Conservation (phyloP, 1,284 basidiomycete species). For the Cystobasidium sp. region DNA sequence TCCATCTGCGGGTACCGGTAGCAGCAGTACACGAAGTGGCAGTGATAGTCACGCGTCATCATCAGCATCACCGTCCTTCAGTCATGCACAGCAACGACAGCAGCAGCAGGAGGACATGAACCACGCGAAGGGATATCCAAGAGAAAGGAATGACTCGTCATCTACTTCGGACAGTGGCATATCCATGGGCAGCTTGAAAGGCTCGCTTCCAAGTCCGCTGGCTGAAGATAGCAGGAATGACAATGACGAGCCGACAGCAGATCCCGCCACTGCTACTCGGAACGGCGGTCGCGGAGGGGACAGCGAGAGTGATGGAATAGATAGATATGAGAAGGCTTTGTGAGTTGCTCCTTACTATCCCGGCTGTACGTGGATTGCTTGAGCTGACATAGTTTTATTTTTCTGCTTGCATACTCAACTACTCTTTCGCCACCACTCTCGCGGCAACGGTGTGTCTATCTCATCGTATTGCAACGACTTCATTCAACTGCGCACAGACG, state of each 20-base stretch:
- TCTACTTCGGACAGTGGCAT: not conserved
- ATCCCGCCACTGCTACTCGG: not conserved
- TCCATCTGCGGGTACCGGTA: too few species aligned
- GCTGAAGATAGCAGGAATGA: not conserved
- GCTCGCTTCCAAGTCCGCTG: not conserved
- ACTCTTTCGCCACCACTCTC: too few species aligned
- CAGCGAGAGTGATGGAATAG: not conserved
- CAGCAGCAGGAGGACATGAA: not conserved
- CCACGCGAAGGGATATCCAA: not conserved
- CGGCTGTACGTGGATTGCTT: too few species aligned
- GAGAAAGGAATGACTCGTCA: constrained; percentile 7
- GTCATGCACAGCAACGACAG: not conserved
- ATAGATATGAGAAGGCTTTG: constrained; percentile 15
- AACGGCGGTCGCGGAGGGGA: not conserved
- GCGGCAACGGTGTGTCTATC: too few species aligned
- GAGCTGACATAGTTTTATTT: too few species aligned
- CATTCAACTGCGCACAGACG: constrained; percentile 3
- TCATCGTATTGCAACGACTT: not conserved
- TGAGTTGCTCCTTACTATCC: not conserved
- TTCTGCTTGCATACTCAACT: too few species aligned
- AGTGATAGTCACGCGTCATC: too few species aligned
- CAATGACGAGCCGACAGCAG: not conserved
- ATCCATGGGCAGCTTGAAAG: not conserved
- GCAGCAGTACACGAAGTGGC: too few species aligned
- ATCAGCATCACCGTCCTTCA: not conserved